A percentile compares a stretch with the other conserved stretches of the same genome.
These are phyloP conservation scores for Sporothrix variecibatus DNA, from an alignment of 2,329 filamentous ascomycete genomes.

Conservation along the genomic window DNA sequence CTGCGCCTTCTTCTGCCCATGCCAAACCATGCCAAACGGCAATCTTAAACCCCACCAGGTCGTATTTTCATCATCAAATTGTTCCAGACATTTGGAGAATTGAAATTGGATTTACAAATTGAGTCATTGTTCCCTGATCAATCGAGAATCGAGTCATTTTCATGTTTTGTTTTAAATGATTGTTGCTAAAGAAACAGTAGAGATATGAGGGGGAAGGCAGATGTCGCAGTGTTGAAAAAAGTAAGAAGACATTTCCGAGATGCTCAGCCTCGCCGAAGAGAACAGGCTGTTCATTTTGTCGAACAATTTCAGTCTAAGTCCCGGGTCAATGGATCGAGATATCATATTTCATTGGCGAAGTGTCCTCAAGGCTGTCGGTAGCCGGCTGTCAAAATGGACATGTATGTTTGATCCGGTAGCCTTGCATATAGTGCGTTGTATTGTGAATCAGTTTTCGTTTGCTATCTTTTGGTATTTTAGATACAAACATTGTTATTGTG, in stretches of 20 bases:
- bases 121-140: not conserved
- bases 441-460: not conserved
- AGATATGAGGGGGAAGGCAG: not conserved
- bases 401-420: not conserved
- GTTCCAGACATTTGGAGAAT: not conserved
- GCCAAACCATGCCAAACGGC: constrained; percentile 16
- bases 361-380: not conserved
- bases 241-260: not conserved
- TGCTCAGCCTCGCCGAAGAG: constrained; percentile 16
- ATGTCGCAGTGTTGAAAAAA: not conserved
- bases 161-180: not conserved
- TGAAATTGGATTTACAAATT: not conserved
- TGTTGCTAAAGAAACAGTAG: not conserved
- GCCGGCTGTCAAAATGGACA: not conserved
- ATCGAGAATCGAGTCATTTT: not conserved
- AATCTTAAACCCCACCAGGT: constrained; percentile 3
- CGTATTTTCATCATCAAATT: constrained; percentile 6
- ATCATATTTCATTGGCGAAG: not conserved
- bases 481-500: no score
- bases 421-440: not conserved
- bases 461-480: not conserved
- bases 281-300: not conserved
- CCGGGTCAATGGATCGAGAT: not conserved
- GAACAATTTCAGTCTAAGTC: not conserved
- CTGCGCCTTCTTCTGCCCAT: constrained; percentile 12